Percentiles rank a stretch among this genome's conserved stretches.
Evolutionary conservation across 129 eudicot genomes (phyloP).

Genomic region (Artemisia annua): DNA sequence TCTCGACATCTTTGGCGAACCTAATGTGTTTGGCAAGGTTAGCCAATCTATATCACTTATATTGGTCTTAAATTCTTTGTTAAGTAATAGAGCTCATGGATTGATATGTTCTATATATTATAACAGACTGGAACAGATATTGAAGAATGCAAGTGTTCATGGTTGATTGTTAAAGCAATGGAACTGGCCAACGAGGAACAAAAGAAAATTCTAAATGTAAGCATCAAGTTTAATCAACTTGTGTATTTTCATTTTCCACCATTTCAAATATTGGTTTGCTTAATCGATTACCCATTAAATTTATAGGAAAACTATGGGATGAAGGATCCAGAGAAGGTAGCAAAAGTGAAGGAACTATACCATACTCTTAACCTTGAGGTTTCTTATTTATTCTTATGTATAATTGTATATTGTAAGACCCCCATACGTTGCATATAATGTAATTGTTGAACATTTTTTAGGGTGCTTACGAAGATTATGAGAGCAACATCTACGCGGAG

Average conservation of each 20-base stretch:
- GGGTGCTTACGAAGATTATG: constrained; percentile 60
- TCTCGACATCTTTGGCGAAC: too few relatives aligned
- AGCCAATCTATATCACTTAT: too few relatives aligned
- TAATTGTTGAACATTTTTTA: constrained; percentile 5
- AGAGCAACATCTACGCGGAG: constrained; percentile 55
- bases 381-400: not conserved
- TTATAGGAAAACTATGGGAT: constrained; percentile 70
- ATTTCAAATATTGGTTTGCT: not conserved
- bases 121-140: constrained; percentile 72
- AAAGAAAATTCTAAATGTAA: constrained; percentile 53
- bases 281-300: not conserved
- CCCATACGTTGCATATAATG: not conserved
- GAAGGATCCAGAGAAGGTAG: constrained; percentile 55
- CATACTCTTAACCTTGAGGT: constrained; percentile 66
- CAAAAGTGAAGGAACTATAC: constrained; percentile 63
- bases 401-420: not conserved
- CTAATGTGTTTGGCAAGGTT: too few relatives aligned
- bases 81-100: not conserved
- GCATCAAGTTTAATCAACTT: not conserved
- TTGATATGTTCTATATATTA: not conserved
- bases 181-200: constrained; percentile 65
- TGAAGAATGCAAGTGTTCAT: constrained; percentile 73
- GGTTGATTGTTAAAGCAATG: constrained; percentile 76
- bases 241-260: not conserved
- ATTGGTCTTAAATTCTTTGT: not conserved